Base-by-base conservation (phyloP, 2,329 filamentous ascomycete genomes). In the Ploettnerulaceae sp. region DNA sequence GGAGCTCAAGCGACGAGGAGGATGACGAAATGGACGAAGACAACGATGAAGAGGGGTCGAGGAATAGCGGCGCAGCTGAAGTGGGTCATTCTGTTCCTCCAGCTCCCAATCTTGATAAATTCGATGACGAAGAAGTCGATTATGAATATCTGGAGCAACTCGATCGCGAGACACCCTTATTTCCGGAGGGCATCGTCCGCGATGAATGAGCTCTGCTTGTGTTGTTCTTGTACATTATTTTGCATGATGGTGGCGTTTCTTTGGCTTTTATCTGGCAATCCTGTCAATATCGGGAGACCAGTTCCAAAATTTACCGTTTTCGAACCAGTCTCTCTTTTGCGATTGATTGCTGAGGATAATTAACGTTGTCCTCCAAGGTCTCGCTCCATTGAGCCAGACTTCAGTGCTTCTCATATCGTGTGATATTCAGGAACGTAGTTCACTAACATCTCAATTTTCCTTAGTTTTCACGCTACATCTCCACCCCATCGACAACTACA, bases 1-100 rank as follows among this genome's bases (percentile, higher is more conserved):
- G 89, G 62, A 95, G 89, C 68, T 93, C 87, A 38, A 95, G 89
- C 61, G 89, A 95, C 58, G 91, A 96, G 67, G 93, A 97, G 56
- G 93, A 97, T 54, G 91, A 96, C 59, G 91, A 96, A 53, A 86
- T 89, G 69, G 88, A 95, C 51, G 86, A 88, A 48, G 85, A 85
- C 56, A 84, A 91, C 55, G 85, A 88, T 57, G 84, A 88, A 52
- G 79, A 71, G 34, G 60, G 60, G 40, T 50, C 45, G 24, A 57
- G 57, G 47, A 79, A 74, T 52, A 55, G 49, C 50, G 56, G 56
- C 46, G 56, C 55, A 52, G 61, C 58, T 53, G 80, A 83, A 79
- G 80, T 83, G 69, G 76, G 79, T 73, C 55, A 47, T 58, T 61
- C 59, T 59, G 55, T 61, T 63, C 60, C 59, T 61, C 55, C 59